Evolutionary conservation across 345 rosid genomes (phyloP), one percentile per base, ranked within the genome.

Genomic region (Rhodomyrtus tomentosa): DNA sequence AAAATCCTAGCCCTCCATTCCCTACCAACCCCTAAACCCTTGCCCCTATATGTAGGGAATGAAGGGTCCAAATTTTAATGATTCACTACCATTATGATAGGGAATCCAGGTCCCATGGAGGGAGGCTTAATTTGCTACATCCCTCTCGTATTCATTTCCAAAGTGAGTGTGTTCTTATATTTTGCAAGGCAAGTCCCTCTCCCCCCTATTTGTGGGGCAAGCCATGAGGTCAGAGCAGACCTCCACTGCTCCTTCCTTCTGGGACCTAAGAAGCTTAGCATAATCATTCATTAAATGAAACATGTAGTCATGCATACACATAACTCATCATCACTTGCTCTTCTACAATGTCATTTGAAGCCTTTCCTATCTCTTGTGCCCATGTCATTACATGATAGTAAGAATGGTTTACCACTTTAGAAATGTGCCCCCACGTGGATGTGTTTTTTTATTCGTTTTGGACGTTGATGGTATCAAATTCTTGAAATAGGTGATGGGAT

Each of bases 281-380:
- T 94, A 95, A 88, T 93, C 95, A 54, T 87, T 95, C 84, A 95
- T 83, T 84, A 92, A 83, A 87, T 94, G 98, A 85, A 89, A 92
- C 95, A 95, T 94, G 90, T 94, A 95, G 79, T 92, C 96, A 50
- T 94, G 91, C 15, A 92, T 94, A 92, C 15, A 92, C 93, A 76
- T 89, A 80, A 7, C 94, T 93, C 93, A 93, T 95, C 85, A 90
- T 94, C 82, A 93, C 40, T 42, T 93, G 91, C 83, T 92, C 90
- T 74, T 88, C 87, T 83, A 91, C 87, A 87, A 95, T 93, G 13
- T 85, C 86, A 83, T 93, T 92, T 32, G 93, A 93, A 25, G 84
- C 95, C 83, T 87, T 91, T 58, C 96, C 96, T 15, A 95, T 93
- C 32, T 87, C 93, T 16, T 92, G 89, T 58, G 95, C 96, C 95